Conservation (phyloP, 1,284 basidiomycete species). For the Naganishia cerealis region DNA sequence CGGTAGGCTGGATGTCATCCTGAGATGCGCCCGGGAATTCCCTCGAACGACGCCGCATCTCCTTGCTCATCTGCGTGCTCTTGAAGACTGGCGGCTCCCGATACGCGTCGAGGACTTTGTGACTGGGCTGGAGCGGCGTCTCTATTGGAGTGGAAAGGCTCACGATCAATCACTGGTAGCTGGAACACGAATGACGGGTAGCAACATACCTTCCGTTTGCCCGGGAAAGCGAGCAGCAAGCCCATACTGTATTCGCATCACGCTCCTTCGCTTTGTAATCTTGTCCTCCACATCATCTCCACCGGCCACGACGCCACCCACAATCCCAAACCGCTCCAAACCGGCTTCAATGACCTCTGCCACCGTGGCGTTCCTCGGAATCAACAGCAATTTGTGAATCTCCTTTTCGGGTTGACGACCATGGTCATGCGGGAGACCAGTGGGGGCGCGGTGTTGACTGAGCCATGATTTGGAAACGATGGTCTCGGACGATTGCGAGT, state of each 20-base stretch:
- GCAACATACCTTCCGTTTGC: conserved; percentile 64
- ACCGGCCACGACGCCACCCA: conserved; percentile 93
- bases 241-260: conserved; percentile 74
- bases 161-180: background rate
- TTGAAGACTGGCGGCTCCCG: conserved; percentile 70
- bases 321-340: conserved; percentile 86
- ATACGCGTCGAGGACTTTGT: conserved; percentile 81
- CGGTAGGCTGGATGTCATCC: conserved; percentile 75
- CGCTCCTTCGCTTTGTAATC: conserved; percentile 73
- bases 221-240: conserved; percentile 60
- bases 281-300: conserved; percentile 96
- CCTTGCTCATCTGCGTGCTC: conserved; percentile 62
- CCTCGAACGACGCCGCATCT: conserved; percentile 78
- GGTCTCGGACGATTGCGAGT: conserved; percentile 76
- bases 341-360: conserved; percentile 92
- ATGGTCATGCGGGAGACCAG: background rate
- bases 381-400: conserved; percentile 68
- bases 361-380: conserved; percentile 90
- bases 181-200: background rate
- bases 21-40: conserved; percentile 68
- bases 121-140: conserved; percentile 70
- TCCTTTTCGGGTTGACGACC: background rate
- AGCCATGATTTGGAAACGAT: conserved; percentile 69
- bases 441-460: background rate
- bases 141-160: conserved; percentile 58